Evolutionary conservation across 2,329 filamentous ascomycete genomes (phyloP).

Genomic region (Aspergillus candidus): DNA sequence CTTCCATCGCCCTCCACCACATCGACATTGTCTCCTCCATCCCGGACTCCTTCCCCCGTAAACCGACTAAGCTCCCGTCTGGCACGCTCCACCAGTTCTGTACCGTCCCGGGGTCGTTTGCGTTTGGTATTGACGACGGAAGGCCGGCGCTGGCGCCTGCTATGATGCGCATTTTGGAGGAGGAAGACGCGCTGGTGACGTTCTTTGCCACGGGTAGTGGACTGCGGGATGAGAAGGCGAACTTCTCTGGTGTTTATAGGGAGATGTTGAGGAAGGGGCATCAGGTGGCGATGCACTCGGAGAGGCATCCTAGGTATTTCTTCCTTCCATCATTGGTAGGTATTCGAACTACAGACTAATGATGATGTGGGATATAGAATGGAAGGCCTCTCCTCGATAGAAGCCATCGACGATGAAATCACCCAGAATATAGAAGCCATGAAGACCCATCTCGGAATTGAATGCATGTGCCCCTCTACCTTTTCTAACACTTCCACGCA

Average conservation of each 20-base stretch:
- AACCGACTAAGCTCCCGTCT: conserved; percentile 56
- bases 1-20: conserved; percentile 36
- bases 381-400: conserved; percentile 27
- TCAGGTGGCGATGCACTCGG: conserved; percentile 63
- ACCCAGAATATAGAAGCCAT: conserved; percentile 27
- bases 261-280: conserved; percentile 59
- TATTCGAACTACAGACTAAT: not conserved
- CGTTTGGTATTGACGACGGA: conserved; percentile 67
- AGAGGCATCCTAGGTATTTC: conserved; percentile 57
- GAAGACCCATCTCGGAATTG: conserved; percentile 25
- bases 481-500: not conserved
- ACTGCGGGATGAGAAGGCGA: conserved; percentile 53
- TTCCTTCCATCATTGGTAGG: not conserved
- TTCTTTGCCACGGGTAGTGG: conserved; percentile 66
- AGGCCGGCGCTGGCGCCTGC: conserved; percentile 53
- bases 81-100: conserved; percentile 58
- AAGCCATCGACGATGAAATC: conserved; percentile 36
- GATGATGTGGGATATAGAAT: conserved; percentile 21
- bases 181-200: conserved; percentile 59
- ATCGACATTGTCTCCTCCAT: conserved; percentile 57
- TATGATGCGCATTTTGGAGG: conserved; percentile 56
- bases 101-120: conserved; percentile 63
- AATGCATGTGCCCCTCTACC: conserved; percentile 23
- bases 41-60: conserved; percentile 42
- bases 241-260: conserved; percentile 58